These are phyloP conservation scores for Hypoxylon intermedium DNA, from an alignment of 495 filamentous ascomycete genomes.

Conservation along the genomic window DNA sequence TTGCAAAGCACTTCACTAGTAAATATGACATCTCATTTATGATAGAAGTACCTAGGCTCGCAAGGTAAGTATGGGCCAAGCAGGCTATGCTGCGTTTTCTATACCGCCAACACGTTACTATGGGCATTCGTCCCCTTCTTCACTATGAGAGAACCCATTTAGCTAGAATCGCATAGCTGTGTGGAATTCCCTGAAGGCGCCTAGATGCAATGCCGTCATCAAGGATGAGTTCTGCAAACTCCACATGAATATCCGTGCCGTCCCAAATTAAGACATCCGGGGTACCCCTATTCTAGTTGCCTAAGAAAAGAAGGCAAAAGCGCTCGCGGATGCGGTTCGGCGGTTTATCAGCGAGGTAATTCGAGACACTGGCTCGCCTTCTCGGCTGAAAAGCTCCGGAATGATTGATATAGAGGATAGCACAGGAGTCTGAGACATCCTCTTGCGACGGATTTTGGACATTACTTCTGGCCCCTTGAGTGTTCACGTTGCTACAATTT, in stretches of 20 bases:
- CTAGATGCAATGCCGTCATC: background rate
- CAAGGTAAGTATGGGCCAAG: no score
- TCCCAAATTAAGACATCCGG: background rate
- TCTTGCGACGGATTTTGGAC: background rate
- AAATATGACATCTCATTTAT: no score
- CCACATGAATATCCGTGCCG: slow-evolving; percentile 1
- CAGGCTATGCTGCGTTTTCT: no score
- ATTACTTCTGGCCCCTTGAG: no score
- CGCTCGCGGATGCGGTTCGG: no score
- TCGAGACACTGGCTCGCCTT: background rate
- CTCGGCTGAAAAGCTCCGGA: background rate
- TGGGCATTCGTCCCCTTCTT: no score
- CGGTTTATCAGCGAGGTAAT: background rate
- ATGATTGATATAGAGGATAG: background rate
- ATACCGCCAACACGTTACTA: no score
- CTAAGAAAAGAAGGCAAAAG: background rate
- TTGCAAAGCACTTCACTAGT: no score
- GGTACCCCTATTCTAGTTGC: background rate
- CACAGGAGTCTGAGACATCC: background rate
- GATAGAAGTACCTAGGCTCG: no score
- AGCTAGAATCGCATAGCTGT: no score
- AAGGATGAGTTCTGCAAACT: background rate
- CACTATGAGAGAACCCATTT: no score
- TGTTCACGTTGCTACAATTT: background rate
- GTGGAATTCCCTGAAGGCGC: background rate